A percentile compares a stretch with the other conserved stretches of the same genome.
phyloP scores from a whole-genome alignment of 495 filamentous ascomycete species.

The Penicillium odoratum region DNA sequence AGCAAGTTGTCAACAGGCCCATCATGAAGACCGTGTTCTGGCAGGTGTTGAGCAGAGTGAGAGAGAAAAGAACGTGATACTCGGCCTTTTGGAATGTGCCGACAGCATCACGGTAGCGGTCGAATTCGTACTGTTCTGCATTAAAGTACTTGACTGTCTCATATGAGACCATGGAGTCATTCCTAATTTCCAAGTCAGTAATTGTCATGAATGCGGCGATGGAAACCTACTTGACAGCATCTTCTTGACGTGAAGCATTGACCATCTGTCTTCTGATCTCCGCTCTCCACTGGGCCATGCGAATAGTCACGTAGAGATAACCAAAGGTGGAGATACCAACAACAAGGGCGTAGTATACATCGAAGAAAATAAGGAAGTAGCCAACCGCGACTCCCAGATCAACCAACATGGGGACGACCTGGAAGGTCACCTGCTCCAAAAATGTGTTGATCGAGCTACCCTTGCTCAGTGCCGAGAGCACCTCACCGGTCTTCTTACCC shows the following conservation, averaged over 20 bases:
- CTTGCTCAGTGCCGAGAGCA: slow-evolving; percentile 91
- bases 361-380: slow-evolving; percentile 78
- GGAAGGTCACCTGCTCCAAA: slow-evolving; percentile 92
- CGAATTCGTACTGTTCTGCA: slow-evolving; percentile 90
- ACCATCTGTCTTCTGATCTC: slow-evolving; percentile 91
- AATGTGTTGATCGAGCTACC: slow-evolving; percentile 96
- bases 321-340: slow-evolving; percentile 90
- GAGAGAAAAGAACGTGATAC: slow-evolving; percentile 81
- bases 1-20: slow-evolving; percentile 79
- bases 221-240: slow-evolving; percentile 73
- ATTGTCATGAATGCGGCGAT: not conserved
- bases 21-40: slow-evolving; percentile 94
- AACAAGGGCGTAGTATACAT: slow-evolving; percentile 90
- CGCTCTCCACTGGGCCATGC: slow-evolving; percentile 90
- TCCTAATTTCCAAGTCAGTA: slow-evolving; percentile 46
- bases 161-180: slow-evolving; percentile 96
- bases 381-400: slow-evolving; percentile 85
- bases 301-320: slow-evolving; percentile 93
- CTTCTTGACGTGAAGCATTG: slow-evolving; percentile 89
- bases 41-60: slow-evolving; percentile 90
- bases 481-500: slow-evolving; percentile 94
- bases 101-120: slow-evolving; percentile 78
- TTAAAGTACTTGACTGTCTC: slow-evolving; percentile 99
- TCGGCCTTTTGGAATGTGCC: slow-evolving; percentile 81
- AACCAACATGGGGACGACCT: slow-evolving; percentile 90